Conservation (phyloP, 495 filamentous ascomycete genomes). For the Aspergillus funiculosus region DNA sequence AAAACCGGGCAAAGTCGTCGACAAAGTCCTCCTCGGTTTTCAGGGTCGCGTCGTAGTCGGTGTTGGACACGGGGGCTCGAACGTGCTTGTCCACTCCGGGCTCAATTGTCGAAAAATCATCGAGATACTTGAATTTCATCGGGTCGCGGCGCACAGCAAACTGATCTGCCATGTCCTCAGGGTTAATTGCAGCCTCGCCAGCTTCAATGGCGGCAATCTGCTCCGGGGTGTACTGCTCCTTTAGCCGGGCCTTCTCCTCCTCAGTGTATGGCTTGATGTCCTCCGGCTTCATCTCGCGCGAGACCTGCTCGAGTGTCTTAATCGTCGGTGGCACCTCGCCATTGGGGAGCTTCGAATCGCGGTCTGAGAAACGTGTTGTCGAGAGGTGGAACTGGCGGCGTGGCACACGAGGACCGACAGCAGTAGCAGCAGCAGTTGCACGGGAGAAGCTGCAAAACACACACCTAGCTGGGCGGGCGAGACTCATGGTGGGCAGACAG, state of each 20-base stretch:
- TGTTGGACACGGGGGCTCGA: constrained; percentile 46
- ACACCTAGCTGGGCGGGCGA: constrained; percentile 53
- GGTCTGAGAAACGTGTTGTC: constrained; percentile 30
- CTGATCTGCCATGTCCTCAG: constrained; percentile 68
- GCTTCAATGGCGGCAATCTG: constrained; percentile 83
- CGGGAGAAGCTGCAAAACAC: constrained; percentile 49
- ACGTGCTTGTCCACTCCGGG: constrained; percentile 67
- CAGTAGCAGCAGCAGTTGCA: constrained; percentile 28
- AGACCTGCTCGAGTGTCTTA: constrained; percentile 19
- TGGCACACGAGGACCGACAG: constrained; percentile 37
- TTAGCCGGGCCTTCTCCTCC: constrained; percentile 58
- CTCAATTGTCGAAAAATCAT: constrained; percentile 74
- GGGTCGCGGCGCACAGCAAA: constrained; percentile 63
- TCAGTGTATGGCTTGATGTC: constrained; percentile 60
- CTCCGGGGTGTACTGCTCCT: constrained; percentile 63
- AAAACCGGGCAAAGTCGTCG: constrained; percentile 52
- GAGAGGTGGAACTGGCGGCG: constrained; percentile 51
- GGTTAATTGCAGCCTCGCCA: constrained; percentile 76
- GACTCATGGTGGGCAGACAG: constrained; percentile 45
- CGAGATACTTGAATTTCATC: constrained; percentile 68
- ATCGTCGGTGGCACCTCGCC: constrained; percentile 6
- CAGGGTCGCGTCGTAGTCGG: constrained; percentile 55
- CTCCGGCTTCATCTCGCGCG: constrained; percentile 27
- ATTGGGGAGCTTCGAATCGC: constrained; percentile 26
- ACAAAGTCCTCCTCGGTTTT: constrained; percentile 55